These are phyloP conservation scores for Dothidotthia symphoricarpi DNA, from an alignment of 2,329 filamentous ascomycete species.

Conservation along the genomic window DNA sequence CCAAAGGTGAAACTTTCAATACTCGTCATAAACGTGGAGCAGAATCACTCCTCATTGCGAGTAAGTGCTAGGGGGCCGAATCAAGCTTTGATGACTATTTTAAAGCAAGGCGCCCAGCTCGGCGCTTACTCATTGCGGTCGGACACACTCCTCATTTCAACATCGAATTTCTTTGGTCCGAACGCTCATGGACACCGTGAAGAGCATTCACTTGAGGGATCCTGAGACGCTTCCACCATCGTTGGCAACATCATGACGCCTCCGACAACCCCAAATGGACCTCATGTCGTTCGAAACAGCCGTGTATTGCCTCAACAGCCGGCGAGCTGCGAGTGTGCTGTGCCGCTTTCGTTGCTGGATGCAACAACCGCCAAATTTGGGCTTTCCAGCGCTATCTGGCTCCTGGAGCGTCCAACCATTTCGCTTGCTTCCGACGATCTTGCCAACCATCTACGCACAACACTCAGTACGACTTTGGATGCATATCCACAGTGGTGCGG, in stretches of 20 bases:
- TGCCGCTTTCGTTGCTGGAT: conserved; percentile 9
- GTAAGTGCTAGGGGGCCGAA: no score
- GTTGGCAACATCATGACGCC: conserved; percentile 1
- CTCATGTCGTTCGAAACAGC: conserved; percentile 1
- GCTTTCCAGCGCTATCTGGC: conserved; percentile 9
- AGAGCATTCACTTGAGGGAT: no score
- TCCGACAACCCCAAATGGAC: background rate
- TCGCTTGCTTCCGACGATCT: background rate
- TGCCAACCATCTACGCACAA: conserved; percentile 1
- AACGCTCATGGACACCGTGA: no score
- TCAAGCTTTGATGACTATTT: no score
- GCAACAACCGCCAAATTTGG: conserved; percentile 9
- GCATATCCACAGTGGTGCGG: conserved; percentile 9
- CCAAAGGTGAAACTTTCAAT: no score
- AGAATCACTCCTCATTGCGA: no score
- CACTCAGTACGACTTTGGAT: conserved; percentile 3
- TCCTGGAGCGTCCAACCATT: conserved; percentile 1
- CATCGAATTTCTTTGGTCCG: no score
- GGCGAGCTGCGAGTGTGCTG: background rate
- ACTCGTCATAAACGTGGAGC: no score
- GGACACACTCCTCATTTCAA: no score
- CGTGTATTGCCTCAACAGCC: conserved; percentile 4
- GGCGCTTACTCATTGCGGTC: no score
- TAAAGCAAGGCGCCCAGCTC: no score
- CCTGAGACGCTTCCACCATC: no score